A percentile compares a stretch with the other conserved stretches of the same genome.
These are phyloP conservation scores for Schwanniomyces occidentalis DNA, from an alignment of 805 yeast species.

Conservation along the genomic window DNA sequence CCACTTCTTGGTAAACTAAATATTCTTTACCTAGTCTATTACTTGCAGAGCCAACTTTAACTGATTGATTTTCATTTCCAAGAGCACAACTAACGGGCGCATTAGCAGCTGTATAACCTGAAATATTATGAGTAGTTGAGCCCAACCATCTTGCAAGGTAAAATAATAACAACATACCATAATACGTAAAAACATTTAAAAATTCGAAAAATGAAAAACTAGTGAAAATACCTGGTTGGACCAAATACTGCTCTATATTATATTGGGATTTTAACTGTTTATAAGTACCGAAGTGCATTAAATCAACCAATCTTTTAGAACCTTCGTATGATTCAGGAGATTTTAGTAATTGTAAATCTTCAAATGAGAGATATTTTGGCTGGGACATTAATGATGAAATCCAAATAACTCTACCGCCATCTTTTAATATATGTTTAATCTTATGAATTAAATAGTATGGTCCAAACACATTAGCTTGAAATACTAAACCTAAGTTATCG, in stretches of 20 bases:
- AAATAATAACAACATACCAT: conserved; percentile 83
- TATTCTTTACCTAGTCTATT: conserved; percentile 64
- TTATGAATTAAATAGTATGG: conserved; percentile 83
- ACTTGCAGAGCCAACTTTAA: conserved; percentile 68
- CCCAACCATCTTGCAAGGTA: conserved; percentile 82
- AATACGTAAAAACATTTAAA: conserved; percentile 74
- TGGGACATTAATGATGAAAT: conserved; percentile 80
- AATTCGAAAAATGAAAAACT: conserved; percentile 77
- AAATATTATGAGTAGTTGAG: conserved; percentile 84
- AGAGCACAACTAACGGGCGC: conserved; percentile 67
- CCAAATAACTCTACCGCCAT: conserved; percentile 77
- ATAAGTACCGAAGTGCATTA: conserved; percentile 74
- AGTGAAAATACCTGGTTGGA: conserved; percentile 93
- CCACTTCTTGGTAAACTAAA: conserved; percentile 56
- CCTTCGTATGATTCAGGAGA: conserved; percentile 82
- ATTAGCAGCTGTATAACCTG: conserved; percentile 87
- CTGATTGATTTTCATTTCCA: conserved; percentile 52
- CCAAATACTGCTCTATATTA: conserved; percentile 70
- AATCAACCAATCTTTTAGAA: conserved; percentile 83
- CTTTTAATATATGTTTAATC: conserved; percentile 54
- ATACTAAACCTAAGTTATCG: conserved; percentile 84
- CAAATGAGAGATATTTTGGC: conserved; percentile 68
- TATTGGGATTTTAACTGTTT: conserved; percentile 43
- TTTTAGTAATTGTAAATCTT: conserved; percentile 71
- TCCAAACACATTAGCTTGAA: conserved; percentile 96